Conservation (phyloP, 106 monocot genomes). For the Amphibolis antarctica region DNA sequence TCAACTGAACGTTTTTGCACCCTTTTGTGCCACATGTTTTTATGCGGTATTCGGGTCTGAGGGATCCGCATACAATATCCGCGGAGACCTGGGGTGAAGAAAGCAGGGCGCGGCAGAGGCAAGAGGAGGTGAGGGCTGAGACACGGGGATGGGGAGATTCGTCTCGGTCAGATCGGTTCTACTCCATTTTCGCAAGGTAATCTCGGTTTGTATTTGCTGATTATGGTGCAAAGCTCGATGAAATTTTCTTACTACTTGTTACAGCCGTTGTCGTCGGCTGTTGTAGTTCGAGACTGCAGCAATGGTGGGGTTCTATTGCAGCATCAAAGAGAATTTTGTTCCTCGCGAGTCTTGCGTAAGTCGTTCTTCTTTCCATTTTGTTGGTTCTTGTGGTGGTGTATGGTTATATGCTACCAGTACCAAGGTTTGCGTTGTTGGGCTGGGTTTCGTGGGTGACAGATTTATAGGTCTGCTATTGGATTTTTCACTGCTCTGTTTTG, state of each 20-base stretch:
- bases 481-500: neutral
- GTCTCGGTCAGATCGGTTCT: conserved; percentile 12
- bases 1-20: too few relatives aligned
- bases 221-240: neutral
- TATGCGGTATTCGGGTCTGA: too few relatives aligned
- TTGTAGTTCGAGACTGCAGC: neutral
- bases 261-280: neutral
- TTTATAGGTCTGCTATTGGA: neutral
- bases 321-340: neutral
- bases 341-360: neutral
- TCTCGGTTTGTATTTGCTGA: neutral
- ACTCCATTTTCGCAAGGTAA: conserved; percentile 10
- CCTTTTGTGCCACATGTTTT: too few relatives aligned
- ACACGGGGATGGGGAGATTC: conserved; percentile 13
- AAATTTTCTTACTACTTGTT: neutral
- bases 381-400: neutral
- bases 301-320: neutral
- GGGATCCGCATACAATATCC: too few relatives aligned
- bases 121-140: neutral
- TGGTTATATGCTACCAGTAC: neutral
- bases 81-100: too few relatives aligned
- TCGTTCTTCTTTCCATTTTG: neutral
- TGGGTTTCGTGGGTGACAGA: neutral
- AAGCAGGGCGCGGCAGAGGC: too few relatives aligned
- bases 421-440: neutral